Base-by-base conservation (phyloP, 1,284 basidiomycete species). In the Apiotrichum brassicae region DNA sequence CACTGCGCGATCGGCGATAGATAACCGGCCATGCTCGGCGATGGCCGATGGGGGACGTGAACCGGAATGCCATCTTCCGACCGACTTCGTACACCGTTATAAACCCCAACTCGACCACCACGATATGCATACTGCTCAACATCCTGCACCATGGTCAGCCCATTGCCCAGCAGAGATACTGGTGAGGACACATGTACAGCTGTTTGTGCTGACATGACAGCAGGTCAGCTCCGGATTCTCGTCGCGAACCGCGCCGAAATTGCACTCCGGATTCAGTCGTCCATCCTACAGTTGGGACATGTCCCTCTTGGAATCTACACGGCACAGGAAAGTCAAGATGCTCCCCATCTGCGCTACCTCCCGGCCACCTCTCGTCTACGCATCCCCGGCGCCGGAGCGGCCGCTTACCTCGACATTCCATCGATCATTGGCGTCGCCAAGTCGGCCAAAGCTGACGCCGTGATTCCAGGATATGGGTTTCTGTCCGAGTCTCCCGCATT, bases 381-480 rank as follows among this genome's bases (percentile, higher is more conserved):
- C 18, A 53, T 56, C 32, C 54, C 54, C 2, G 54, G 54, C 3
- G 33, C 48, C 4, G 54, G 54, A 20, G 54, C 51, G 2, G 18
- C 33, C 7, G 54, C 51, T 7, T 56, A 56, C 35, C 51, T 56
- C 34, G 51, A 56, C 48, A 44, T 49, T 30, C 18, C 42, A 0
- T 32, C 45, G 2, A 20, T 56, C 24, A 43, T 56, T 30, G 28
- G n/a, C n/a, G 43, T 43, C 9, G 51, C 51, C n/a, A 45, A 36
- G 22, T 45, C 42, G 2, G 54, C 51, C 2, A 12, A 25, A n/a
- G 46, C 51, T 14, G 51, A 56, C 42, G 54, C 54, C 28, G 48
- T 56, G 2, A 51, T 56, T 19, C 68, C 66, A 30, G 87, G 86
- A 16, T 92, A 92, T 65, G 92, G 91, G 2, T 95, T 97, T 69